Evolutionary conservation across 2,329 filamentous ascomycete genomes (phyloP).

Genomic region (Leptoxyphium fumago): DNA sequence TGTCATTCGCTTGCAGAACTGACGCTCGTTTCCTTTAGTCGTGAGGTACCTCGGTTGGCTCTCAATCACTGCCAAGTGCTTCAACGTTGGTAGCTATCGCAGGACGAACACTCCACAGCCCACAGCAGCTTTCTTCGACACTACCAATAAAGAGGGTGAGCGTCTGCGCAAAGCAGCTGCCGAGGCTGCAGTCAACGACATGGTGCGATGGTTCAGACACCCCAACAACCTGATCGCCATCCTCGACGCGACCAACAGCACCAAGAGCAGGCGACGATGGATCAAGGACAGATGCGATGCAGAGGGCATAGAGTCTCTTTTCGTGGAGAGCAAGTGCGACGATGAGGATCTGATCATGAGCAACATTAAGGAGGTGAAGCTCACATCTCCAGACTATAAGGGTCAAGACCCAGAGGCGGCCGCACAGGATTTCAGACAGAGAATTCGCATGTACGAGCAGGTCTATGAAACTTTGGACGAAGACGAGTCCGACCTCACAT

Average conservation of each 20-base stretch:
- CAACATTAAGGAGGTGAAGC: conserved; percentile 88
- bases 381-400: conserved; percentile 83
- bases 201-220: conserved; percentile 79
- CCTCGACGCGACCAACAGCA: conserved; percentile 92
- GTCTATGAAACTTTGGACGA: conserved; percentile 88
- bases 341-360: conserved; percentile 93
- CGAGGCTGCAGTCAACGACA: conserved; percentile 81
- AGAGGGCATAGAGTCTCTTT: conserved; percentile 70
- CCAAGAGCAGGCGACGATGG: conserved; percentile 78
- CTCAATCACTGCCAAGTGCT: conserved; percentile 81
- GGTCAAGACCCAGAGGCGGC: conserved; percentile 89
- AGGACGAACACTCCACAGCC: conserved; percentile 81
- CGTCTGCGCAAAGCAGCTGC: conserved; percentile 75
- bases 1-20: no score
- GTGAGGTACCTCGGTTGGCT: conserved; percentile 94
- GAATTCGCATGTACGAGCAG: conserved; percentile 94
- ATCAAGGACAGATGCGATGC: conserved; percentile 65
- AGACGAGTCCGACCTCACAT: conserved; percentile 77
- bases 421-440: conserved; percentile 79
- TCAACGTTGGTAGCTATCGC: conserved; percentile 95
- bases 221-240: conserved; percentile 76
- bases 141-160: conserved; percentile 77
- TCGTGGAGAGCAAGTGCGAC: conserved; percentile 94
- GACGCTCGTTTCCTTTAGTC: conserved; percentile 33
- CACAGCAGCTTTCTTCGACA: conserved; percentile 89